These are phyloP conservation scores for Fusarium begoniae DNA, from an alignment of 2,329 filamentous ascomycete species.

Conservation along the genomic window DNA sequence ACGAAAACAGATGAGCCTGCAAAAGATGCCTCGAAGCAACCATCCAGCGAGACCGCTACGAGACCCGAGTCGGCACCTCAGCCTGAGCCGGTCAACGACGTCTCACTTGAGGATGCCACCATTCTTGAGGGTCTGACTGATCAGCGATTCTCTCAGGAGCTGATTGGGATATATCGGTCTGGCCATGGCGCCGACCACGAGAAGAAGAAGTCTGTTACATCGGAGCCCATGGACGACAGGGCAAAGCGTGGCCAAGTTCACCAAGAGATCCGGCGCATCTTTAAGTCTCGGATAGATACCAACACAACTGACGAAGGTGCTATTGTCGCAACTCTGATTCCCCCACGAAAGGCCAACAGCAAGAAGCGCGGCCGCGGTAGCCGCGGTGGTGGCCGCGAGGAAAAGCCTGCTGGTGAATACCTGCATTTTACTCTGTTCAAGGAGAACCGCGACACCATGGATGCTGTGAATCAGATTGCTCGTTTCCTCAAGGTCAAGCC, in stretches of 20 bases:
- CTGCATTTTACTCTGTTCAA: slow-evolving; percentile 94
- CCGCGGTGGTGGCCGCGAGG: slow-evolving; percentile 37
- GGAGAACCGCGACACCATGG: slow-evolving; percentile 97
- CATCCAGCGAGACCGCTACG: slow-evolving; percentile 25
- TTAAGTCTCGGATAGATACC: slow-evolving; percentile 81
- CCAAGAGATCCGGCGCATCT: slow-evolving; percentile 78
- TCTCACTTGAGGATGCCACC: slow-evolving; percentile 47
- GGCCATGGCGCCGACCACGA: slow-evolving; percentile 45
- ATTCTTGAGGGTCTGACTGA: slow-evolving; percentile 53
- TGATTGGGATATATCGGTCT: slow-evolving; percentile 54
- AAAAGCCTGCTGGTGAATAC: slow-evolving; percentile 71
- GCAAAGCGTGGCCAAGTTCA: slow-evolving; percentile 59
- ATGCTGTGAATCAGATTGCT: slow-evolving; percentile 80
- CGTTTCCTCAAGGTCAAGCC: slow-evolving; percentile 78
- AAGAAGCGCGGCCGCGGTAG: slow-evolving; percentile 44
- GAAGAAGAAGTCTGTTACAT: slow-evolving; percentile 48
- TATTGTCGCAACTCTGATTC: slow-evolving; percentile 73
- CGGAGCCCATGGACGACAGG: slow-evolving; percentile 56
- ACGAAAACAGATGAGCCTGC: slow-evolving; percentile 25
- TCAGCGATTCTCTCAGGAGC: slow-evolving; percentile 50
- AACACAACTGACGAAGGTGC: slow-evolving; percentile 67
- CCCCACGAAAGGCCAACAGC: slow-evolving; percentile 50
- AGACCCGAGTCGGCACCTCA: slow-evolving; percentile 28
- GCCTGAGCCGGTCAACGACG: slow-evolving; percentile 37
- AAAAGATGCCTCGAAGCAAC: slow-evolving; percentile 22